Base-by-base conservation (phyloP, 2,329 filamentous ascomycete genomes). In the Colletotrichum zoysiae region DNA sequence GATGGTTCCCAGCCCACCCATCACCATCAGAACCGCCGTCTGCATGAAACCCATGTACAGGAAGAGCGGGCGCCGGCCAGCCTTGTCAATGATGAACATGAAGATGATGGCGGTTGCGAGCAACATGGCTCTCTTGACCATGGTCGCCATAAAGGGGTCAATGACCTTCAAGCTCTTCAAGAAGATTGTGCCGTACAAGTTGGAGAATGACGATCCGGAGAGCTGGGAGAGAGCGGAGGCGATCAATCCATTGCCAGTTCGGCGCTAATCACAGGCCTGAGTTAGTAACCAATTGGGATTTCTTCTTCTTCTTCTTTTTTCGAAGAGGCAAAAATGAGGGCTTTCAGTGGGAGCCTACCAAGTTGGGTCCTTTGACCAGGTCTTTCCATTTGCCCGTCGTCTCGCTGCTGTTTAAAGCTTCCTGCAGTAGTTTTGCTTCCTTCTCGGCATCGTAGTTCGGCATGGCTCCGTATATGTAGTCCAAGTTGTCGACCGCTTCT, bases 101-200 rank as follows among this genome's bases (percentile, higher is more conserved):
- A 76, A 76, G 11, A 66, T 57, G 5, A 72, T 51, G 0, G 74
- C 70, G 0, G 73, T 77, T 0, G 66, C 73, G 23, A 79, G 73
- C 40, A 78, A 50, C 0, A 71, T 53, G 0, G 53, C 74, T 23
- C 75, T 65, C 57, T 75, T 78, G 7, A 78, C 75, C 57, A 78
- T 33, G 12, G 70, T 78, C 20, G 74, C 76, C 2, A 74, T 75
- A 35, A 79, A 79, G 0, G 78, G 78, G 38, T 79, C 77, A 5
- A 79, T 74, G 0, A 75, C 75, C 2, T 74, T 74, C 5, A 79
- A 60, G 0, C 57, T 60, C 57, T 75, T 76, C 58, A 75, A 51
- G 55, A 76, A 76, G 12, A 74, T 70, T 1, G 75, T 76, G 42
- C 75, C 75, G 30, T 76, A 76, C 0, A 75, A 62, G 3, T 75